Percentiles rank a stretch among this genome's conserved stretches.
Evolutionary conservation across 768 basidiomycete species (phyloP).

Genomic region (Psilocybe subaeruginosa): DNA sequence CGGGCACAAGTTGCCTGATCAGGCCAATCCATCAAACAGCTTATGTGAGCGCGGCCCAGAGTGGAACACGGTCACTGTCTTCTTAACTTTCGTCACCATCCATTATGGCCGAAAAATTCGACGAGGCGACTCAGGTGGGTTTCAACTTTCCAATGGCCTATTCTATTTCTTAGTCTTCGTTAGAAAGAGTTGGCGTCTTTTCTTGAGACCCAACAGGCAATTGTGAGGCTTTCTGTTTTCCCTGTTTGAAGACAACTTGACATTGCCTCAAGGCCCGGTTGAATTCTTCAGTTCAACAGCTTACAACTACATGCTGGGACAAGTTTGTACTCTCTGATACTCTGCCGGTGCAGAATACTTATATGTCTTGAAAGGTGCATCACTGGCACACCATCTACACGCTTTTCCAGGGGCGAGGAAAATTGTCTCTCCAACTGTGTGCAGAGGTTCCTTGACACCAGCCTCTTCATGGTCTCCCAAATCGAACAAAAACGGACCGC

Average conservation of each 20-base stretch:
- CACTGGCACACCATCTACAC: conserved; percentile 73
- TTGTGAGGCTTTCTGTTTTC: conserved; percentile 43
- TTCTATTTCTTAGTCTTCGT: conserved; percentile 4
- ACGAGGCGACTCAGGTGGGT: conserved; percentile 76
- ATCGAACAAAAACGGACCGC: conserved; percentile 47
- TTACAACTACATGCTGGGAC: conserved; percentile 91
- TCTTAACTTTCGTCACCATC: conserved; percentile 12
- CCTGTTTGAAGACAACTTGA: conserved; percentile 14
- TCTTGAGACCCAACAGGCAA: conserved; percentile 82
- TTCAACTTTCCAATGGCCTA: background rate
- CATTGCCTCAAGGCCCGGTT: conserved; percentile 44
- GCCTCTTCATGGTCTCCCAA: conserved; percentile 77
- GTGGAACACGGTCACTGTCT: conserved; percentile 2
- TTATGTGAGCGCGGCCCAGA: conserved; percentile 27
- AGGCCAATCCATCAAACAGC: conserved; percentile 8
- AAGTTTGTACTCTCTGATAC: conserved; percentile 57
- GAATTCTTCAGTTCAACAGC: conserved; percentile 70
- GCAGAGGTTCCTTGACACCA: conserved; percentile 88
- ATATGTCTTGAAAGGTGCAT: conserved; percentile 61
- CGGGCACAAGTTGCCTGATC: conserved; percentile 24
- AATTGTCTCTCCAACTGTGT: conserved; percentile 89
- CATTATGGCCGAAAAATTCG: conserved; percentile 63
- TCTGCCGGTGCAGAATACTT: conserved; percentile 3
- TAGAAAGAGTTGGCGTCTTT: conserved; percentile 86
- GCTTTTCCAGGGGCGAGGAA: conserved; percentile 81